Conservation (phyloP, 208 protist genomes). For the Tritrichomonas foetus region DNA sequence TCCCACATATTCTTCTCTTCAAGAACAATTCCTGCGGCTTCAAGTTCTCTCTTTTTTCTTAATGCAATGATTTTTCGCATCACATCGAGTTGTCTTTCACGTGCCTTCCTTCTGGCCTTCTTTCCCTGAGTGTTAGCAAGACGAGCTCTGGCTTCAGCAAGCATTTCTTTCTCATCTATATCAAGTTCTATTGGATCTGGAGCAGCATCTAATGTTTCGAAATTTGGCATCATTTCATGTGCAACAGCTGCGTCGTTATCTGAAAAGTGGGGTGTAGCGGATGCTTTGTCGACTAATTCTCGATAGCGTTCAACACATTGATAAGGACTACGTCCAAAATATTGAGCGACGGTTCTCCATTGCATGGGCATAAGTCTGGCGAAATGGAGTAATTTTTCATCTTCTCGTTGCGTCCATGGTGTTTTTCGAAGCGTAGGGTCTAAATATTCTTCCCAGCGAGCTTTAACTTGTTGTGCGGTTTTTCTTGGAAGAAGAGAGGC, state of each 20-base stretch:
- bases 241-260: constrained; percentile 42
- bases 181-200: constrained; percentile 93
- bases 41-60: constrained; percentile 84
- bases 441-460: constrained; percentile 96
- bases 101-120: constrained; percentile 78
- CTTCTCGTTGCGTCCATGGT: constrained; percentile 95
- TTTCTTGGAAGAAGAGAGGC: constrained; percentile 94
- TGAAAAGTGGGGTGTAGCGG: constrained; percentile 36
- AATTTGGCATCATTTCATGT: constrained; percentile 84
- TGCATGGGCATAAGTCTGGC: constrained; percentile 92
- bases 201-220: constrained; percentile 85
- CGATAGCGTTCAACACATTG: constrained; percentile 98
- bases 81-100: constrained; percentile 93
- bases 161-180: constrained; percentile 88
- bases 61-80: constrained; percentile 85
- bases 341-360: constrained; percentile 92
- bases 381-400: constrained; percentile 96
- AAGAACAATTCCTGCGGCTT: constrained; percentile 78
- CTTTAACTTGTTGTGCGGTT: constrained; percentile 97
- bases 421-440: constrained; percentile 98
- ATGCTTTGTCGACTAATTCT: constrained; percentile 77
- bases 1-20: constrained; percentile 26
- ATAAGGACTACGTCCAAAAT: constrained; percentile 86
- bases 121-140: constrained; percentile 78
- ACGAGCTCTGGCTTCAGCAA: constrained; percentile 92